Evolutionary conservation across 2,329 filamentous ascomycete genomes (phyloP).

Genomic region (Dissoconium aciculare): DNA sequence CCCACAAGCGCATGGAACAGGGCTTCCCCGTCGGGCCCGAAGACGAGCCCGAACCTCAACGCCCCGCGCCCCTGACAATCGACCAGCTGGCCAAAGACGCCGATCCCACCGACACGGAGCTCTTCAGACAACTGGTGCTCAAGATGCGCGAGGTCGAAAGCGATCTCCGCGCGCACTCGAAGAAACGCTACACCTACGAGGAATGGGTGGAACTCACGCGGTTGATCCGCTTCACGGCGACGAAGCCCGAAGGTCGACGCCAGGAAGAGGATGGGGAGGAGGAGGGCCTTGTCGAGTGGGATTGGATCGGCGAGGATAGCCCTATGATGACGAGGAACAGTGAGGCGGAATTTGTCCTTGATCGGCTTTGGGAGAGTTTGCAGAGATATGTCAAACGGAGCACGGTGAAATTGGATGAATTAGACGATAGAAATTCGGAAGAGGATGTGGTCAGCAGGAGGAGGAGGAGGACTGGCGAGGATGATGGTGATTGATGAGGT

Average conservation of each 20-base stretch:
- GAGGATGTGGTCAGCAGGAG: no score
- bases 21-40: slow-evolving; percentile 34
- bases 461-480: no score
- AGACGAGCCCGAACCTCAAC: slow-evolving; percentile 9
- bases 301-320: slow-evolving; percentile 56
- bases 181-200: slow-evolving; percentile 59
- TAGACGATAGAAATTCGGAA: no score
- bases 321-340: slow-evolving; percentile 48
- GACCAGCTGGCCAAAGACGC: slow-evolving; percentile 32
- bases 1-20: slow-evolving; percentile 28
- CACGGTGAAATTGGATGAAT: no score
- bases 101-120: slow-evolving; percentile 39
- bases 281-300: slow-evolving; percentile 51
- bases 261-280: slow-evolving; percentile 38
- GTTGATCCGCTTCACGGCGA: slow-evolving; percentile 47
- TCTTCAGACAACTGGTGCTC: slow-evolving; percentile 48
- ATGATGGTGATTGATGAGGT: no score
- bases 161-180: slow-evolving; percentile 43
- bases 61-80: slow-evolving; percentile 19
- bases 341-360: slow-evolving; percentile 53
- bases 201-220: slow-evolving; percentile 78
- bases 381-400: slow-evolving; percentile 34
- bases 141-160: slow-evolving; percentile 54
- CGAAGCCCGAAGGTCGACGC: slow-evolving; percentile 6
- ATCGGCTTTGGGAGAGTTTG: slow-evolving; percentile 51